Percentiles rank a stretch among this genome's conserved stretches.
These are phyloP conservation scores for Amanita jacksonii DNA, from an alignment of 768 basidiomycete genomes.

Conservation along the genomic window DNA sequence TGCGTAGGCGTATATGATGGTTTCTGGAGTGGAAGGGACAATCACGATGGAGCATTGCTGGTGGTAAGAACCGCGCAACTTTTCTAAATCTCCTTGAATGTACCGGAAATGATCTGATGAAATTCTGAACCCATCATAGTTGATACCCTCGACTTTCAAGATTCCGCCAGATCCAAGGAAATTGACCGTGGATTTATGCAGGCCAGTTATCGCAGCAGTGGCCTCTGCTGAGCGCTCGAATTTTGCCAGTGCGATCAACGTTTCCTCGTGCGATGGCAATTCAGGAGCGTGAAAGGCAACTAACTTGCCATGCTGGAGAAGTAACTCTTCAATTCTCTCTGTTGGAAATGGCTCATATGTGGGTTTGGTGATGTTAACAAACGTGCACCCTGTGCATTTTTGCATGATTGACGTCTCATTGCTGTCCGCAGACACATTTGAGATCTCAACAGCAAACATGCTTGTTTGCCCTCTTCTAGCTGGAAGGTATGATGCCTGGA, in stretches of 20 bases:
- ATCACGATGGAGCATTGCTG: constrained; percentile 26
- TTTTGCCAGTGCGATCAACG: constrained; percentile 31
- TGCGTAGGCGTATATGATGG: constrained; percentile 31
- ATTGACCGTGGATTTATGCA: constrained; percentile 14
- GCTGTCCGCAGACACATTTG: constrained; percentile 29
- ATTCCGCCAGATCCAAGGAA: constrained; percentile 26
- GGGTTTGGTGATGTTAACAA: constrained; percentile 23
- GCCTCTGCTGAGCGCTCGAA: constrained; percentile 14
- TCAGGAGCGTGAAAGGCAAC: constrained; percentile 30
- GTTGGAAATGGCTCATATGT: constrained; percentile 25
- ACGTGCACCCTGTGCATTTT: constrained; percentile 16
- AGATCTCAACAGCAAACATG: constrained; percentile 34
- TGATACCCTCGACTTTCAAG: constrained; percentile 29
- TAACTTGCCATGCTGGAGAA: constrained; percentile 27
- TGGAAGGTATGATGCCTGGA: constrained; percentile 29
- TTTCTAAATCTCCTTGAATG: constrained; percentile 28
- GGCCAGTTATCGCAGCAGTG: constrained; percentile 14
- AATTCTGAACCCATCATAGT: constrained; percentile 31
- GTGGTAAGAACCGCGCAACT: constrained; percentile 16
- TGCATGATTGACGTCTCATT: constrained; percentile 19
- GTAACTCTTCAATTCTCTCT: constrained; percentile 23
- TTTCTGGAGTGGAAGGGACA: neutral
- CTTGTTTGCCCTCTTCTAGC: constrained; percentile 24
- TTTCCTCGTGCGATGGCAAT: constrained; percentile 21
- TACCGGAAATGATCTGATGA: constrained; percentile 22